Conservation (phyloP, 176 grass and related monocot genomes). For the Echinochloa phyllopogon region DNA sequence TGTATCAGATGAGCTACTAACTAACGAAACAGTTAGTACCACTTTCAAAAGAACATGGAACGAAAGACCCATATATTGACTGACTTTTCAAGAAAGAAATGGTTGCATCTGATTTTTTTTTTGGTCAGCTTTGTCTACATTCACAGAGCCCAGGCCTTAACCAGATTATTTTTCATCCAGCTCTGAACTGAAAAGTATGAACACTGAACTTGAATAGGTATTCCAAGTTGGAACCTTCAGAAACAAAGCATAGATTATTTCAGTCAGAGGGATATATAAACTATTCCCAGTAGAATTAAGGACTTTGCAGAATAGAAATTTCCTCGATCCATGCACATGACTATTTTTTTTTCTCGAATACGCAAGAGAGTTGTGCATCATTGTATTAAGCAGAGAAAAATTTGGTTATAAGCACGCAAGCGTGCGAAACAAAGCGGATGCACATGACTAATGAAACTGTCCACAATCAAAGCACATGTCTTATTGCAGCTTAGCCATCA, state of each 20-base stretch:
- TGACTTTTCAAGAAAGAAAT: slow-evolving; percentile 7
- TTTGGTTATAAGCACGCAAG: too few species aligned
- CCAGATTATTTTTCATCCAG: slow-evolving; percentile 16
- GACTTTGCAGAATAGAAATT: slow-evolving; percentile 20
- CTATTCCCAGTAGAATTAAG: slow-evolving; percentile 34
- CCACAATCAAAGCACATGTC: background rate
- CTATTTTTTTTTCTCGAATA: too few species aligned
- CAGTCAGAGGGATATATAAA: slow-evolving; percentile 29
- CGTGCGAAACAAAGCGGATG: too few species aligned
- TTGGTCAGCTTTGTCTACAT: slow-evolving; percentile 18
- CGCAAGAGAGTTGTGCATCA: too few species aligned
- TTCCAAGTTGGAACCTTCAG: slow-evolving; percentile 24
- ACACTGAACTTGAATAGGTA: background rate
- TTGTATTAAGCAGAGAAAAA: too few species aligned
- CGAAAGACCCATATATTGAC: slow-evolving; percentile 24
- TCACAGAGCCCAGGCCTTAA: background rate
- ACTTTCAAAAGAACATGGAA: slow-evolving; percentile 7
- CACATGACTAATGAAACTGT: too few species aligned
- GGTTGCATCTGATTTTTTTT: background rate
- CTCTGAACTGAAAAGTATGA: slow-evolving; percentile 23
- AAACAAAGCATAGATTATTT: background rate
- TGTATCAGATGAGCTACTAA: slow-evolving; percentile 19
- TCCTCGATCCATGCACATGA: slow-evolving; percentile 9
- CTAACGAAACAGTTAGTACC: slow-evolving; percentile 5
- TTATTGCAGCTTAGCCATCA: slow-evolving; percentile 9